A percentile compares a stretch with the other conserved stretches of the same genome.
Evolutionary conservation across 306 rosid genomes (phyloP).

Genomic region (Begonia peltatifolia): DNA sequence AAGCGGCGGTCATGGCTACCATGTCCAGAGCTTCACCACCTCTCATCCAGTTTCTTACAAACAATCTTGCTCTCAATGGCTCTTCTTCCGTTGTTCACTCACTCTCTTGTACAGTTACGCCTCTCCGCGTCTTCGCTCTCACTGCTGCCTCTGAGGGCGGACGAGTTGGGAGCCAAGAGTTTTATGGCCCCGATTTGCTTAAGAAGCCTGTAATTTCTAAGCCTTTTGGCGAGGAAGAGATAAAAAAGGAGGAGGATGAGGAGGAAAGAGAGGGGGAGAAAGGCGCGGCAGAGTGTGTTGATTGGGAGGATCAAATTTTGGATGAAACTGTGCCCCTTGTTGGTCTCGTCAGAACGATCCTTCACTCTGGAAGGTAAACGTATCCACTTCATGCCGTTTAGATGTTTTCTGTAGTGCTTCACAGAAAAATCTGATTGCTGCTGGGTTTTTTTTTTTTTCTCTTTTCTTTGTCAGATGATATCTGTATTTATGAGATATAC

Average conservation of each 20-base stretch:
- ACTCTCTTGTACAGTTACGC: slow-evolving; percentile 20
- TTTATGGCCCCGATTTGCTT: slow-evolving; percentile 21
- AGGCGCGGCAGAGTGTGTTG: slow-evolving; percentile 24
- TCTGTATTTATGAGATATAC: no score
- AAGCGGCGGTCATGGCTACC: slow-evolving; percentile 31
- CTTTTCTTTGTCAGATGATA: no score
- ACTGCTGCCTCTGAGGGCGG: slow-evolving; percentile 33
- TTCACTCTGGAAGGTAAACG: slow-evolving; percentile 67
- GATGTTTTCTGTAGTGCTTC: neutral
- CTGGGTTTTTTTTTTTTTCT: no score
- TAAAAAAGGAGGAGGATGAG: slow-evolving; percentile 6
- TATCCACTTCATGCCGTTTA: neutral
- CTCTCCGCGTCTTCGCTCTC: slow-evolving; percentile 23
- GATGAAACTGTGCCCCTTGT: slow-evolving; percentile 93
- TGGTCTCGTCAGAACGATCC: slow-evolving; percentile 74
- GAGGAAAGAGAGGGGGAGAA: slow-evolving; percentile 24
- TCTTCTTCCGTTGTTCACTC: slow-evolving; percentile 22
- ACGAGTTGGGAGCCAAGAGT: slow-evolving; percentile 17
- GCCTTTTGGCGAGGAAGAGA: slow-evolving; percentile 23
- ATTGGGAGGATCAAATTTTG: slow-evolving; percentile 97
- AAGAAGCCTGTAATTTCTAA: slow-evolving; percentile 36
- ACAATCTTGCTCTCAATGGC: slow-evolving; percentile 20
- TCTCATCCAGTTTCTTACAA: slow-evolving; percentile 8
- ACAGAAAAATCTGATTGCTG: no score
- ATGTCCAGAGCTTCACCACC: slow-evolving; percentile 27